Evolutionary conservation across 2,329 filamentous ascomycete genomes (phyloP).

Genomic region (Mycosphaerella arachidis): DNA sequence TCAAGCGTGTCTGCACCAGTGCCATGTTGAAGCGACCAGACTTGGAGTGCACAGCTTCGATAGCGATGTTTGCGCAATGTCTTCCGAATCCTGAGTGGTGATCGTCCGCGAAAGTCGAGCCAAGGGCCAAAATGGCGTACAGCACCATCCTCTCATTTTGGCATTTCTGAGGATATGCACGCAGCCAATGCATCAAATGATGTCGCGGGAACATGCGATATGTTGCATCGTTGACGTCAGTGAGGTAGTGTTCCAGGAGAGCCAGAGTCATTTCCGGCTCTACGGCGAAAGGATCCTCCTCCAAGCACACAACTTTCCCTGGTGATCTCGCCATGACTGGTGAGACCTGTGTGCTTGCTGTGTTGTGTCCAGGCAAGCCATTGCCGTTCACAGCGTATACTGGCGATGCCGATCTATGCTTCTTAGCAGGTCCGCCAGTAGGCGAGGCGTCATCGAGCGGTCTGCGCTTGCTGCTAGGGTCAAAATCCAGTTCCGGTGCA

Average conservation of each 20-base stretch:
- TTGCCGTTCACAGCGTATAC: conserved; percentile 9
- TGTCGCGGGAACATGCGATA: conserved; percentile 54
- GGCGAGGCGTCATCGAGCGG: conserved; percentile 24
- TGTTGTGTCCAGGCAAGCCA: not conserved
- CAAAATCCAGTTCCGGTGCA: conserved; percentile 18
- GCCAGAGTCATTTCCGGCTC: conserved; percentile 49
- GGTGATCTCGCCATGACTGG: conserved; percentile 20
- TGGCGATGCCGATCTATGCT: conserved; percentile 30
- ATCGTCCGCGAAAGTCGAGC: conserved; percentile 52
- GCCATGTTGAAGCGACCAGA: conserved; percentile 56
- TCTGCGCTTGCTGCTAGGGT: conserved; percentile 26
- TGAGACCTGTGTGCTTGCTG: conserved; percentile 20
- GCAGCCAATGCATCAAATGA: conserved; percentile 55
- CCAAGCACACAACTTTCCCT: conserved; percentile 38
- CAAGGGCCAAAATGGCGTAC: conserved; percentile 56
- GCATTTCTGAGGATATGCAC: conserved; percentile 36
- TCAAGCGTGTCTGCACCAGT: conserved; percentile 62
- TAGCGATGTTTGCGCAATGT: conserved; percentile 52
- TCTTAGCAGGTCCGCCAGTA: conserved; percentile 23
- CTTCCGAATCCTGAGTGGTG: conserved; percentile 39
- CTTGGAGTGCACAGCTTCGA: conserved; percentile 52
- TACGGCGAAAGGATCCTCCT: conserved; percentile 51
- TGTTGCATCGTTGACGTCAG: conserved; percentile 51
- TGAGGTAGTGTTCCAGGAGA: conserved; percentile 54
- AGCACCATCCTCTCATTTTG: conserved; percentile 54